Evolutionary conservation across 306 rosid genomes (phyloP).

Genomic region (Vicia sativa): DNA sequence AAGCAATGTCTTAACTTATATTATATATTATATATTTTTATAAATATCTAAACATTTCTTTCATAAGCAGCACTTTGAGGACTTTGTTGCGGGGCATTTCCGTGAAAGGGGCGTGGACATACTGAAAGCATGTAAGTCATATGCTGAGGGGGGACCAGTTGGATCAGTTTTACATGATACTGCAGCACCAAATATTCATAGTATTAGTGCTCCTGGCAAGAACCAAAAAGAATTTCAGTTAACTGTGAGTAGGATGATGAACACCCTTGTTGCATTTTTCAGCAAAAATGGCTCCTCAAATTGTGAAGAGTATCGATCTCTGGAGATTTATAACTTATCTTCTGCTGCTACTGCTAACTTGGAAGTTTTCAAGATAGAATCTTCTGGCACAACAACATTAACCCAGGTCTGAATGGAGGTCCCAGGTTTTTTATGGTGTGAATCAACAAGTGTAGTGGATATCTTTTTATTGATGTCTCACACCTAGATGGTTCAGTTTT

Average conservation of each 20-base stretch:
- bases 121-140: conserved; percentile 65
- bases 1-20: conserved; percentile 7
- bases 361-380: conserved; percentile 30
- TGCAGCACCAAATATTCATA: neutral
- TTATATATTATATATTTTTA: neutral
- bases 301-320: conserved; percentile 55
- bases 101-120: conserved; percentile 49
- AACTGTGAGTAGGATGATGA: conserved; percentile 60
- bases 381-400: conserved; percentile 28
- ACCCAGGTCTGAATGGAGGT: conserved; percentile 39
- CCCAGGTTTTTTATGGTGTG: conserved; percentile 16
- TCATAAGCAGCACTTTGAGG: conserved; percentile 74
- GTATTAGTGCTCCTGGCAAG: neutral
- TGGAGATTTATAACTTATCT: conserved; percentile 31
- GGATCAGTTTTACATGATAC: conserved; percentile 47
- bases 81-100: conserved; percentile 63
- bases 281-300: conserved; percentile 65
- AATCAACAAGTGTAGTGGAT: conserved; percentile 25
- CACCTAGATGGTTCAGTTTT: conserved; percentile 5
- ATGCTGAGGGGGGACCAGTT: conserved; percentile 59
- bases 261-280: conserved; percentile 60
- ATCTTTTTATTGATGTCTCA: conserved; percentile 36
- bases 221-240: conserved; percentile 48
- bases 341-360: conserved; percentile 39
- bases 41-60: conserved; percentile 3